Evolutionary conservation across 1,284 basidiomycete species (phyloP).

Genomic region (Exobasidium cylindrosporum): DNA sequence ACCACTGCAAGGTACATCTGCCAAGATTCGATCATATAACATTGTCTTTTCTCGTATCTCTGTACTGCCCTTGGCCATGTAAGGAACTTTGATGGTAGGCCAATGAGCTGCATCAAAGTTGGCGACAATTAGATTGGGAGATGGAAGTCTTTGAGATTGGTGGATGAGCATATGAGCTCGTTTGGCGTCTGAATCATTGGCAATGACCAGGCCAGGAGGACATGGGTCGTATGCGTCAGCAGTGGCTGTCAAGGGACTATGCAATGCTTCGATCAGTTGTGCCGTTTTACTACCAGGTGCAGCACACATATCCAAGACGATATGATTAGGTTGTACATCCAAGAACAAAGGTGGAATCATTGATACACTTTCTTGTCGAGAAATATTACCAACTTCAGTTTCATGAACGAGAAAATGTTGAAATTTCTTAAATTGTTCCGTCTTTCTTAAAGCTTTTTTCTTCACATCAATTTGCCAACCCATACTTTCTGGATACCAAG

Average conservation of each 20-base stretch:
- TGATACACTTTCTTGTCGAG: slow-evolving; percentile 94
- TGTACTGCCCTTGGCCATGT: slow-evolving; percentile 24
- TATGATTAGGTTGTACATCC: slow-evolving; percentile 67
- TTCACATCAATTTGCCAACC: slow-evolving; percentile 95
- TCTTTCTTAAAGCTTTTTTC: slow-evolving; percentile 83
- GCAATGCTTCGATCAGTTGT: slow-evolving; percentile 83
- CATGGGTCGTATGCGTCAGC: slow-evolving; percentile 48
- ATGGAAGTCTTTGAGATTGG: slow-evolving; percentile 90
- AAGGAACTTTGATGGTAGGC: slow-evolving; percentile 57
- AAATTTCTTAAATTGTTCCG: slow-evolving; percentile 90
- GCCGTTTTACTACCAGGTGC: slow-evolving; percentile 97
- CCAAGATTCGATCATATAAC: slow-evolving; percentile 87
- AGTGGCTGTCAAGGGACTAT: slow-evolving; percentile 57
- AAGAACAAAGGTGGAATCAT: slow-evolving; percentile 97
- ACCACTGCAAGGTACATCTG: slow-evolving; percentile 95
- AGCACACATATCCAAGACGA: slow-evolving; percentile 90
- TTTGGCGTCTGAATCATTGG: slow-evolving; percentile 89
- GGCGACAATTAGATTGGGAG: slow-evolving; percentile 87
- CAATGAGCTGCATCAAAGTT: slow-evolving; percentile 91
- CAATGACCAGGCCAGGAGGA: slow-evolving; percentile 70
- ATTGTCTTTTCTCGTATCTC: slow-evolving; percentile 58
- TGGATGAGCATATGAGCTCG: slow-evolving; percentile 96
- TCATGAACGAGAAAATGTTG: slow-evolving; percentile 96
- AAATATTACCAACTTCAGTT: slow-evolving; percentile 95
- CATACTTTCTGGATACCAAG: slow-evolving; percentile 89